Conservation (phyloP, 23 red algal genomes). For the Gracilaria gracilis region DNA sequence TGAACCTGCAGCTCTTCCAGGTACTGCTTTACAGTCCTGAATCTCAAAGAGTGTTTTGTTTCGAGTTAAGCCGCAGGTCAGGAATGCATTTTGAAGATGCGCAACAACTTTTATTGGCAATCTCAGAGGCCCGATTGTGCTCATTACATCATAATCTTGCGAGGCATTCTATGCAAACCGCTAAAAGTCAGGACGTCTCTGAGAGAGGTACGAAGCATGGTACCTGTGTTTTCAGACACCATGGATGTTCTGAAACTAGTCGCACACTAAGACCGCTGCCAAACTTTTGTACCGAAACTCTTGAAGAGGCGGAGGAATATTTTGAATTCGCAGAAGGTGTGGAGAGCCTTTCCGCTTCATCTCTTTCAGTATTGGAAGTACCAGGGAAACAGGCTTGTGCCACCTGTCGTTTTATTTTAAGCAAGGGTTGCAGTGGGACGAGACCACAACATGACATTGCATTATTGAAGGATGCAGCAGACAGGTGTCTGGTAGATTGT, state of each 20-base stretch:
- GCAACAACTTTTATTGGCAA: not conserved
- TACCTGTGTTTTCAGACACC: not conserved
- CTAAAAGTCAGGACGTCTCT: not conserved
- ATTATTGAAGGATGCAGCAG: not conserved
- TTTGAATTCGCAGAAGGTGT: conserved; percentile 5
- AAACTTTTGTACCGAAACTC: not conserved
- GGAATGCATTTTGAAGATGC: not conserved
- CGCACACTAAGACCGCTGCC: not conserved
- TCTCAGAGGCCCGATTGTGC: not conserved
- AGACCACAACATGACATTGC: not conserved
- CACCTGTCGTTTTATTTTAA: not conserved
- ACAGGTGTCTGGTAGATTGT: not conserved
- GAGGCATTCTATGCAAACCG: not conserved
- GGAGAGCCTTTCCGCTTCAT: not conserved
- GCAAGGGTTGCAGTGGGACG: not conserved
- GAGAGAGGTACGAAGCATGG: not conserved
- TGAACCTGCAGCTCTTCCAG: not conserved
- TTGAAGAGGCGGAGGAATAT: not conserved
- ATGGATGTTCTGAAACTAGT: not conserved
- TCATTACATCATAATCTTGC: conserved; percentile 10
- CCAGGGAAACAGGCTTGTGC: not conserved
- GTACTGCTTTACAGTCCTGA: not conserved
- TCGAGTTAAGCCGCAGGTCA: not conserved
- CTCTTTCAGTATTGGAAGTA: not conserved
- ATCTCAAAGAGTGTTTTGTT: not conserved